Base-by-base conservation (phyloP, 257 asterid species). In the Penstemon davidsonii region DNA sequence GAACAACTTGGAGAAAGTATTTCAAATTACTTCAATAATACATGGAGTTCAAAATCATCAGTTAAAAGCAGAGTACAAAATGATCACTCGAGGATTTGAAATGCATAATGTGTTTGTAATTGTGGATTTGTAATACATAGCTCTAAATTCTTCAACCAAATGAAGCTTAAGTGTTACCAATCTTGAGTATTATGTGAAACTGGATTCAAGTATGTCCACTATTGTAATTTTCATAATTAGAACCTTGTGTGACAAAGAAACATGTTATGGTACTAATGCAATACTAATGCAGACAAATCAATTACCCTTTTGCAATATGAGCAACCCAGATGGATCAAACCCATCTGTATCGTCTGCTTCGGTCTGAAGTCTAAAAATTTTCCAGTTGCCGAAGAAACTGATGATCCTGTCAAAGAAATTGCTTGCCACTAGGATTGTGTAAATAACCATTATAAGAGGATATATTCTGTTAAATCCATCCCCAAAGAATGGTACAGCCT, bases 381-480 rank as follows among this genome's bases (percentile, higher is more conserved):
- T 94, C 99, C 97, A 91, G 81, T 88, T 88, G 68, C 99, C 96
- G 71, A 94, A 84, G 85, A 83, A 91, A 70, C 83, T 87, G 74
- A 94, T 91, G 69, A 91, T 78, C 81, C 88, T 83, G 62, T 94
- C 86, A 57, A 91, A 94, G 86, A 94, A 94, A 79, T 88, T 94
- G 91, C 97, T 83, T 8, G 96, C 97, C 51, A 94, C 99, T 70
- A 94, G 77, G 73, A 94, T 71, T 5, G 99, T 94, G 76, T 86
- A 91, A 68, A 94, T 61, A 80, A 94, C 99, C 99, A 94, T 94
- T 73, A 91, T 88, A 78, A 94, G 97, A 38, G 99, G 99, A 76
- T 94, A 94, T 7, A 94, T 92, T 78, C 82, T 82, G 88, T 94
- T 94, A 70, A 94, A 94, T 62, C 96, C 95, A 47, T 79, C 79